Percentiles rank a stretch among this genome's conserved stretches.
Conservation (phyloP, 2,329 filamentous ascomycete species). For the Mycosphaerella sp. region DNA sequence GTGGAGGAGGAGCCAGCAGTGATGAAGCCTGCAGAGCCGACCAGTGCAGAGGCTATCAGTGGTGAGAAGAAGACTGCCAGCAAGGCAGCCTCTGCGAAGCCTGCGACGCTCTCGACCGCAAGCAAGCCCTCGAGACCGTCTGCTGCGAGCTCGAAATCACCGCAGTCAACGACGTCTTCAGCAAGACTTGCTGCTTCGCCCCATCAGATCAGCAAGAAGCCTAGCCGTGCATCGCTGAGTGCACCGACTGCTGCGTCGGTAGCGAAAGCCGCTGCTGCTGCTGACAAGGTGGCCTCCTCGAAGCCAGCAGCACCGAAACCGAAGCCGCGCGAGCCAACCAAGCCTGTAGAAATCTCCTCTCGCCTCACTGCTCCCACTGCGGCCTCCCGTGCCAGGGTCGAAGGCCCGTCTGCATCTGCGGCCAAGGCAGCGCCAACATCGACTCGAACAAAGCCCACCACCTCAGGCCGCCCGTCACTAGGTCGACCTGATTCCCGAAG, state of each 20-base stretch:
- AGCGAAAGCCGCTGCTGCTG: constrained; percentile 22
- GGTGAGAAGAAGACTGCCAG: constrained; percentile 35
- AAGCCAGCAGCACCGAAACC: constrained; percentile 15
- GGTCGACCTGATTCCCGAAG: constrained; percentile 44
- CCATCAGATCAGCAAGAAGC: constrained; percentile 23
- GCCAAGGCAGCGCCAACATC: constrained; percentile 28
- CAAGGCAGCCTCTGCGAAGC: constrained; percentile 23
- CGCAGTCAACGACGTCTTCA: constrained; percentile 14
- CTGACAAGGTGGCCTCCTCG: constrained; percentile 17
- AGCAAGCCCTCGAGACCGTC: constrained; percentile 17
- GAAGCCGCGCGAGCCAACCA: constrained; percentile 62
- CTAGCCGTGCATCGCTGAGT: constrained; percentile 32
- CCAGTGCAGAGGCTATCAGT: constrained; percentile 34
- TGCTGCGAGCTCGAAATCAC: constrained; percentile 9
- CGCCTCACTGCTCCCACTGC: constrained; percentile 65
- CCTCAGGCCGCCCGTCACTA: constrained; percentile 34
- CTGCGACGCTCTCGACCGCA: neutral
- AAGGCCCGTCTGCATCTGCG: constrained; percentile 25
- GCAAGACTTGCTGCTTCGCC: constrained; percentile 10
- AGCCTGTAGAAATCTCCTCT: constrained; percentile 59
- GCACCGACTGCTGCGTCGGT: constrained; percentile 33
- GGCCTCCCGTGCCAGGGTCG: constrained; percentile 59
- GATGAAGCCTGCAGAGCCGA: constrained; percentile 38
- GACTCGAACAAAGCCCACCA: constrained; percentile 28
- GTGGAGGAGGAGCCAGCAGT: constrained; percentile 38